Conservation (phyloP, 1,284 basidiomycete genomes). For the Xerocomus minutiporus region DNA sequence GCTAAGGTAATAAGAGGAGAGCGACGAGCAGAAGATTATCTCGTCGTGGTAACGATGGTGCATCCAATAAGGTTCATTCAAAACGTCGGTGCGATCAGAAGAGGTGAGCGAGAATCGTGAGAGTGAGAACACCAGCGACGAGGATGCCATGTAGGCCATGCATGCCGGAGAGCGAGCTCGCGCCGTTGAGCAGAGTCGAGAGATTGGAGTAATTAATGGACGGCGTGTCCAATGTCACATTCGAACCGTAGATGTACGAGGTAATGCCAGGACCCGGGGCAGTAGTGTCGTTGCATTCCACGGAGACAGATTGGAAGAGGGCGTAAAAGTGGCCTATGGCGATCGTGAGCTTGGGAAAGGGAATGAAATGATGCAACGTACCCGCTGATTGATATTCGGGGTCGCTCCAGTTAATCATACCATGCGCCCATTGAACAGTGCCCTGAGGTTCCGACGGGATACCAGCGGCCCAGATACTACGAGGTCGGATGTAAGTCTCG, state of each 20-base stretch:
- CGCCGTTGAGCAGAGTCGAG: conserved; percentile 45
- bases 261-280: conserved; percentile 43
- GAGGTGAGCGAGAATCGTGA: conserved; percentile 25
- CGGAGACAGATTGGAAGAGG: conserved; percentile 50
- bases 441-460: conserved; percentile 56
- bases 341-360: conserved; percentile 1
- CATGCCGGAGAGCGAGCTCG: conserved; percentile 13
- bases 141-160: conserved; percentile 13
- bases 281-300: conserved; percentile 54
- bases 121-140: conserved; percentile 14
- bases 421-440: conserved; percentile 73
- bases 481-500: conserved; percentile 1
- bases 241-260: conserved; percentile 59
- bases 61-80: not conserved
- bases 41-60: not conserved
- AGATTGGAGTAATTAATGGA: conserved; percentile 51
- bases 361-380: conserved; percentile 10
- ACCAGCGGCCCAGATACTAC: conserved; percentile 77
- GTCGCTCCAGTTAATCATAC: conserved; percentile 71
- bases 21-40: not conserved
- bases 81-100: conserved; percentile 18
- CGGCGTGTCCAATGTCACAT: conserved; percentile 49
- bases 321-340: conserved; percentile 54
- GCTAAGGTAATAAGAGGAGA: not conserved
- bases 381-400: conserved; percentile 66